Percentiles rank a stretch among this genome's conserved stretches.
Conservation (phyloP, 345 rosid genomes). For the Eucalyptus marginata region DNA sequence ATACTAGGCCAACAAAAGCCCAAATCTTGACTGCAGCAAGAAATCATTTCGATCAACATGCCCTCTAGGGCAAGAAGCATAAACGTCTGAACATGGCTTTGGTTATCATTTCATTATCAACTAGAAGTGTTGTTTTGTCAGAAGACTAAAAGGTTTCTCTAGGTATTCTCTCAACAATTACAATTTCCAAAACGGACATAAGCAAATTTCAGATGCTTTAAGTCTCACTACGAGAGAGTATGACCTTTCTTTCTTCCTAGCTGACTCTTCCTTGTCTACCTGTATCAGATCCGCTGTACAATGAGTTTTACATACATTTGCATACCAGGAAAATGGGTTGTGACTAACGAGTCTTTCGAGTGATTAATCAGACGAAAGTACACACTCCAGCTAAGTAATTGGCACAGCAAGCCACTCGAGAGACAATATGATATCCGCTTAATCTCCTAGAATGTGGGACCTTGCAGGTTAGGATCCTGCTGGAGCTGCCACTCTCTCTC, state of each 20-base stretch:
- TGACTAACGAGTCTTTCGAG: not conserved
- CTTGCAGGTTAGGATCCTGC: conserved; percentile 42
- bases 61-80: not conserved
- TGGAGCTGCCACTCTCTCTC: conserved; percentile 64
- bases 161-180: not conserved
- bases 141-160: not conserved
- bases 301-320: not conserved
- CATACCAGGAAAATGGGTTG: not conserved
- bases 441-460: conserved; percentile 18
- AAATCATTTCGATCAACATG: not conserved
- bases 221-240: not conserved
- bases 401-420: not conserved
- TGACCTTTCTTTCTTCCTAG: not conserved
- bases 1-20: not conserved
- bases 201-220: not conserved
- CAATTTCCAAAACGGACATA: not conserved
- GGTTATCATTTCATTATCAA: not conserved
- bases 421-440: not conserved
- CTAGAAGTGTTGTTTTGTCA: not conserved
- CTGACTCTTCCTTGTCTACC: not conserved
- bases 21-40: not conserved
- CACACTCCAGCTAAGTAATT: not conserved
- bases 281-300: not conserved
- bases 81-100: not conserved
- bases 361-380: not conserved